Evolutionary conservation across 371 early-diverging fungal genomes (phyloP), one percentile per base, ranked within the genome.

Genomic region (Lichtheimia corymbifera): DNA sequence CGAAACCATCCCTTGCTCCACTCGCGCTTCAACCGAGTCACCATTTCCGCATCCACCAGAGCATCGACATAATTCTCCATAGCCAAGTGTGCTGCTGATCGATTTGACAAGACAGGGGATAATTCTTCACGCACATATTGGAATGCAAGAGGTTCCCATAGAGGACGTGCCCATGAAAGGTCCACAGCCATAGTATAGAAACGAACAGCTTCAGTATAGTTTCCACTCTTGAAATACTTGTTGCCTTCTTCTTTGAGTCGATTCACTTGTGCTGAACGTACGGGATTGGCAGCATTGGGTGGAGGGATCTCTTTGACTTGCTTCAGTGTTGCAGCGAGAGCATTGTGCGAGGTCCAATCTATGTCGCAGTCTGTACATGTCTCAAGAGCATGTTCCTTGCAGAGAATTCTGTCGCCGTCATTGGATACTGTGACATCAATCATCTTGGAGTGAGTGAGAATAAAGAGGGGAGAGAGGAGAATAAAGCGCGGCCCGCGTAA

Each of bases 1-100:
- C 93, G 76, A 75, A 91, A 91, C 73, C 88, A 84, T 22, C 91
- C 92, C 76, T 92, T 91, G 64, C 88, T 82, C 91, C 91, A 92
- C 41, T 84, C 86, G 17, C 85, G 82, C 66, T 85, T 88, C 55
- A 92, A 67, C 44, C 86, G 72, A n/a, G 89, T 88, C 24, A 89
- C 90, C 45, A 82, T 79, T 68, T 91, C 90, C 2, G 91, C 85
- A 68, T 91, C 92, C 54, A 88, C 88, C 55, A 87, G 80, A 17
- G 92, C 92, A 52, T 91, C 86, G 11, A 86, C 83, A 71, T 79
- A 84, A n/a, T 86, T 80, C 42, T 83, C 82, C 43, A 86, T 77
- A 17, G 82, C 84, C 25, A 91, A 67, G 53, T 89, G 81, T 43
- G 89, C 88, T 4, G 91, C 89, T 0, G 90, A 88, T 30, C 92